Conservation (phyloP, 1,284 basidiomycete species). For the Ganoderma resinaceum region DNA sequence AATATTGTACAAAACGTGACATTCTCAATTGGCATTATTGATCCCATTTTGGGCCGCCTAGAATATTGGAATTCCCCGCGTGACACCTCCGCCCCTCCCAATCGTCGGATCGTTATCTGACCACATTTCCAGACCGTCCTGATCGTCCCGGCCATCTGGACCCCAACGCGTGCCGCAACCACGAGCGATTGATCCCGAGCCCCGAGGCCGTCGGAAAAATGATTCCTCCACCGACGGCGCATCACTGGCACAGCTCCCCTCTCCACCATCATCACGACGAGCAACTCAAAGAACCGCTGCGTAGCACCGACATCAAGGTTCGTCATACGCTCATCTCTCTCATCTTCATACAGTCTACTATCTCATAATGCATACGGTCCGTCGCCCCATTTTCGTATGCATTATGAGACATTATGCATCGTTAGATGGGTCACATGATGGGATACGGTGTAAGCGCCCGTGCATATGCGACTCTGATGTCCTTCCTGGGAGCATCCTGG, state of each 20-base stretch:
- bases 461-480: too few relatives aligned
- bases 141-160: neutral
- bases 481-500: too few relatives aligned
- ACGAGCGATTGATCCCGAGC: slow-evolving; percentile 11
- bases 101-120: slow-evolving; percentile 22
- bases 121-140: neutral
- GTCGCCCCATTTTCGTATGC: too few relatives aligned
- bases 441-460: too few relatives aligned
- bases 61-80: too few relatives aligned
- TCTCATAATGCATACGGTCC: too few relatives aligned
- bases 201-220: slow-evolving; percentile 7
- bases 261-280: slow-evolving; percentile 8
- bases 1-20: too few relatives aligned
- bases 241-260: slow-evolving; percentile 23
- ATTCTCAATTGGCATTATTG: too few relatives aligned
- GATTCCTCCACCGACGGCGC: slow-evolving; percentile 23
- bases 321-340: neutral
- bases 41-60: too few relatives aligned
- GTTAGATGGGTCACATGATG: too few relatives aligned
- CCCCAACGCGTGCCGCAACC: neutral
- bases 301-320: neutral
- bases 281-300: slow-evolving; percentile 1
- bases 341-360: too few relatives aligned
- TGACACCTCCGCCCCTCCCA: neutral
- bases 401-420: too few relatives aligned